Evolutionary conservation across 2,329 filamentous ascomycete species (phyloP).

Genomic region (Colletotrichum sp.): DNA sequence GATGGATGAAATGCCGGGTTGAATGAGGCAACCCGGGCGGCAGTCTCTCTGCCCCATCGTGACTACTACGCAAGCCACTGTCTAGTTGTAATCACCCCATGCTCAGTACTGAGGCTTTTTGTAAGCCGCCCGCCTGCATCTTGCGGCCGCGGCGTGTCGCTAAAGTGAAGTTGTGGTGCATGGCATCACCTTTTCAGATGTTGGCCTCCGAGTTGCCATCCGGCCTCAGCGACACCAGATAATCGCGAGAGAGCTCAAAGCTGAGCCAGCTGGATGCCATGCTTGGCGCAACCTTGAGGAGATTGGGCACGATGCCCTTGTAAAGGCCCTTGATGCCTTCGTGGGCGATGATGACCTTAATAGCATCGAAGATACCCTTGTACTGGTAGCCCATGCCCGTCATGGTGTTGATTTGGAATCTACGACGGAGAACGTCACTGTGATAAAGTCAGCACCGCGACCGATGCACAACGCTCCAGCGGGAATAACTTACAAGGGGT

Average conservation of each 20-base stretch:
- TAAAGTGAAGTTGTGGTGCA: not conserved
- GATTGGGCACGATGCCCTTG: slow-evolving; percentile 94
- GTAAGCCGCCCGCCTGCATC: not conserved
- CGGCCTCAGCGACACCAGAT: slow-evolving; percentile 69
- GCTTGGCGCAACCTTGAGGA: slow-evolving; percentile 95
- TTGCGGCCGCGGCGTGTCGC: not conserved
- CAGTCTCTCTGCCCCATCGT: slow-evolving; percentile 11
- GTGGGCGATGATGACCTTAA: slow-evolving; percentile 79
- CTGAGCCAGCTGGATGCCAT: slow-evolving; percentile 99
- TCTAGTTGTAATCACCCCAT: slow-evolving; percentile 7
- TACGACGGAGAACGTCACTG: slow-evolving; percentile 87
- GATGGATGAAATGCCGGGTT: slow-evolving; percentile 1
- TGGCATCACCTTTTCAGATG: not conserved
- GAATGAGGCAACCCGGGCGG: not conserved
- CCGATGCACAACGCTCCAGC: not conserved
- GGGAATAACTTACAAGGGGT: slow-evolving; percentile 81
- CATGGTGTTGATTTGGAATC: slow-evolving; percentile 99
- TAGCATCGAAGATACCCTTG: slow-evolving; percentile 82
- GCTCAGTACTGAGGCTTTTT: not conserved
- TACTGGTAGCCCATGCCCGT: slow-evolving; percentile 97
- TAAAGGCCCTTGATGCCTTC: slow-evolving; percentile 89
- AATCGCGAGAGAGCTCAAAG: slow-evolving; percentile 92
- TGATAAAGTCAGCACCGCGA: slow-evolving; percentile 25
- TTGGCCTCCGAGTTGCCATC: slow-evolving; percentile 34
- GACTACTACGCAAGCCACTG: not conserved